Evolutionary conservation across 352 stramenopile genomes (phyloP).

Genomic region (Aphanomyces astaci): DNA sequence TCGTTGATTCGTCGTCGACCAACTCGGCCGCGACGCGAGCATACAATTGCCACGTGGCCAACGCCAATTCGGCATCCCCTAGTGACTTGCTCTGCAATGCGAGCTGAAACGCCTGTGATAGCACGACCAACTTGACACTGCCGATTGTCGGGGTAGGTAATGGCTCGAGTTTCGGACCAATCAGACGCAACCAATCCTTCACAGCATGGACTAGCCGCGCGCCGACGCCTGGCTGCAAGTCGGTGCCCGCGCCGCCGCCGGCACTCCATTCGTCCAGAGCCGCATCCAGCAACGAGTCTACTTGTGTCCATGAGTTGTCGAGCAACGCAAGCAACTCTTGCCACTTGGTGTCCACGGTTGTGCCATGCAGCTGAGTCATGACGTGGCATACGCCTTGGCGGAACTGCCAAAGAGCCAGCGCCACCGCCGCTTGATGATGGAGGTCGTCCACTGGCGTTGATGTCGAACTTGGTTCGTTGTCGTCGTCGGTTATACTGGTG

Average conservation of each 20-base stretch:
- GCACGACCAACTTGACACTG: constrained; percentile 52
- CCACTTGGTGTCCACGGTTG: constrained; percentile 1
- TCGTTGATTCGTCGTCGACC: constrained; percentile 55
- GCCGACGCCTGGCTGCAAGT: constrained; percentile 38
- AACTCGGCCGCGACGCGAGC: neutral
- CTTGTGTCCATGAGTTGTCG: constrained; percentile 35
- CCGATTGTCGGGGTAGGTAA: constrained; percentile 29
- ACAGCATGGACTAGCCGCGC: constrained; percentile 44
- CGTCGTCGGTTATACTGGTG: too few species aligned
- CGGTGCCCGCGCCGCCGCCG: constrained; percentile 33
- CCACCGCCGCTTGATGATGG: neutral
- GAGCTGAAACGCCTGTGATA: neutral
- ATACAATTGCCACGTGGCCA: constrained; percentile 19
- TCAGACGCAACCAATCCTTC: constrained; percentile 47
- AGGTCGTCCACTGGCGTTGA: neutral
- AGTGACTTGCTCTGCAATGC: constrained; percentile 1
- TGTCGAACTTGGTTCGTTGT: too few species aligned
- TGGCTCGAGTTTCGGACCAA: constrained; percentile 32
- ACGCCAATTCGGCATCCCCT: neutral
- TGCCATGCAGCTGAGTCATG: neutral
- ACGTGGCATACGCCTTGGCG: neutral
- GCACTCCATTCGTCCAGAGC: constrained; percentile 49
- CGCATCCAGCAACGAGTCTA: constrained; percentile 54
- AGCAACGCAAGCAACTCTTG: constrained; percentile 27
- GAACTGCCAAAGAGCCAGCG: neutral